Base-by-base conservation (phyloP, 257 asterid genomes). In the Eucommia ulmoides region DNA sequence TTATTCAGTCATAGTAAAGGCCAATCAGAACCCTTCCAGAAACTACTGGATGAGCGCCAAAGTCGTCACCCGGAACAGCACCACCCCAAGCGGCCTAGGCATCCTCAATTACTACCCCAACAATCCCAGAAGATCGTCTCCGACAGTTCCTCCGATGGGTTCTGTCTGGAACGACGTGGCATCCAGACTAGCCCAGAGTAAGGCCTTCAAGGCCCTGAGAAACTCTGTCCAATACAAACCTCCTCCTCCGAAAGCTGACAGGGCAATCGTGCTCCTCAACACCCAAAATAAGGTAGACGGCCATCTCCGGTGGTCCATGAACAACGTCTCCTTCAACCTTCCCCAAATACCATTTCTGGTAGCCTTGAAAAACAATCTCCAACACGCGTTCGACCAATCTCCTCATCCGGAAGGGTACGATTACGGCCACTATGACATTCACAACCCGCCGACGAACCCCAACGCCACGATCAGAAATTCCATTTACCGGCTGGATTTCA, bases 241-340 rank as follows among this genome's bases (percentile, higher is more conserved):
- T n/a, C 95, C 96, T 1, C 98, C 95, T 10, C 41, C n/a, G 18
- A n/a, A n/a, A n/a, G 53, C 96, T 0, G 93, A 91, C 19, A 77
- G 95, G 0, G 73, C 65, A 15, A 86, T 91, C 7, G 84, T 83
- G 22, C 65, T 85, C 84, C 96, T 89, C 63, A 89, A 89, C 54
- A 89, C 93, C 0, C 98, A 20, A 29, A 89, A 89, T 46, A 26
- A 1, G 17, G 45, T 82, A n/a, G 50, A 71, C 19, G 94, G 88
- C 0, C 6, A 29, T 2, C 58, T 52, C 0, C 77, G 79, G 0
- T 89, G 96, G 98, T 80, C 96, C 0, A 53, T 78, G 24, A 89
- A 89, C 65, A 80, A 89, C n/a, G 84, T 79, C 14, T 89, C 96
- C 0, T 78, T 80, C 24, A 55, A 21, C 45, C 72, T 80, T 3